Evolutionary conservation across 2,329 filamentous ascomycete species (phyloP), one percentile per base, ranked within the genome.

Genomic region (Thielaviopsis musarum): DNA sequence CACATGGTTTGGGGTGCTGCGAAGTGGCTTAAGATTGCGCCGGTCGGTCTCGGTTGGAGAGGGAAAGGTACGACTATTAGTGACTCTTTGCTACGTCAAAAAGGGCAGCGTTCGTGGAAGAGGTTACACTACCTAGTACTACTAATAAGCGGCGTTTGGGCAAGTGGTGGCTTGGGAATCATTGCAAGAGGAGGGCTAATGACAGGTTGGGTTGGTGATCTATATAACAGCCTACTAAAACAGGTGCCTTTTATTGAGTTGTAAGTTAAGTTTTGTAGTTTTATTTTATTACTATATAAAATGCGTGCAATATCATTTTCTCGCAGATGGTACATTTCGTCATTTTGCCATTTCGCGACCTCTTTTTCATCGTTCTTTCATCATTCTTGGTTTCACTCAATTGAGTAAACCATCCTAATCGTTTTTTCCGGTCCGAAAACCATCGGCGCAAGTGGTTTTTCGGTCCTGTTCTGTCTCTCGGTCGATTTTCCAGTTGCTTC

Each of bases 1-100:
- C 91, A 96, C 72, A 83, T 91, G 69, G 80, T 87, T 7, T 94
- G 89, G 81, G 91, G 91, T 2, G 81, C 82, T 72, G 87, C 88
- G n/a, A 85, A 82, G 70, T 96, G 88, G 87, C 73, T 91, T 62
- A 82, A 82, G 0, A 74, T 79, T 54, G 76, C 83, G 56, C 84
- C 85, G 21, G 75, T 76, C 1, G 75, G 73, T 63, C 78, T 70
- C 66, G 81, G 69, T 73, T 73, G 65, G 68, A 71, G 66, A 68
- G 75, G 68, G 1, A 70, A 67, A 73, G 68, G 71, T 65, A 68
- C 70, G 73, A 62, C 69, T 62, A 61, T 67, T 0, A 67, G 76
- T 7, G 79, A 81, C 63, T 79, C 73, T 70, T 66, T 76, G 75
- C 41, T 74, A 77, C 56, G 69, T 77, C 63, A 73, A 74, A 61